Percentiles rank a stretch among this genome's conserved stretches.
phyloP scores from a whole-genome alignment of 169 alveolate species.

The Cyclospora cayetanensis region DNA sequence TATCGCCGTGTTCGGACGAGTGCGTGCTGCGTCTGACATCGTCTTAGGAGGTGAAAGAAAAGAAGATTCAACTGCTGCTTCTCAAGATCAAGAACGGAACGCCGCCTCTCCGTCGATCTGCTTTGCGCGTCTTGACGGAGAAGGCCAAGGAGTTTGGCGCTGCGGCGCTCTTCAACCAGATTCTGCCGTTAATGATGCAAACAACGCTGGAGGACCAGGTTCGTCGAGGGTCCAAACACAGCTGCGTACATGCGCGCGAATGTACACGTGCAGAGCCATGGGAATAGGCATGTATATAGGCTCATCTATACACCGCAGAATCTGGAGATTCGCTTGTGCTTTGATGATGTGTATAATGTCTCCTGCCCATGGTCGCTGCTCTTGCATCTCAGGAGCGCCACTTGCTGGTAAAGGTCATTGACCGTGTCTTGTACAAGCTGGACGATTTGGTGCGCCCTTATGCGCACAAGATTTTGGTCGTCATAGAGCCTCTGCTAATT shows the following conservation, averaged over 20 bases:
- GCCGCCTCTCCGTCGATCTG: slow-evolving; percentile 97
- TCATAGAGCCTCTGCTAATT: slow-evolving; percentile 98
- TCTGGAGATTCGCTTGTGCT: too few relatives aligned
- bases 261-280: slow-evolving; percentile 7
- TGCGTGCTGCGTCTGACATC: too few relatives aligned
- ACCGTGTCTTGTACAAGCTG: slow-evolving; percentile 95
- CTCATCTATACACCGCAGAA: neutral
- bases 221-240: neutral
- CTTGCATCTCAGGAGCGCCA: slow-evolving; percentile 95
- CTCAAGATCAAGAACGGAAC: slow-evolving; percentile 98
- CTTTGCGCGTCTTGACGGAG: slow-evolving; percentile 95
- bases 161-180: slow-evolving; percentile 95
- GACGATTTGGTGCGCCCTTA: slow-evolving; percentile 98
- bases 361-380: neutral
- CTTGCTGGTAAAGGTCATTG: slow-evolving; percentile 97
- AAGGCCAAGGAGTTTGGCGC: slow-evolving; percentile 99
- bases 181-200: slow-evolving; percentile 98
- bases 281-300: too few relatives aligned
- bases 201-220: slow-evolving; percentile 93
- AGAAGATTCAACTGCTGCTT: slow-evolving; percentile 94
- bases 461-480: slow-evolving; percentile 98
- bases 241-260: neutral
- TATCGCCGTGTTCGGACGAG: too few relatives aligned
- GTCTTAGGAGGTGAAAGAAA: slow-evolving; percentile 96
- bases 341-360: neutral